Evolutionary conservation across 345 rosid species (phyloP).

Genomic region (Salix exigua): DNA sequence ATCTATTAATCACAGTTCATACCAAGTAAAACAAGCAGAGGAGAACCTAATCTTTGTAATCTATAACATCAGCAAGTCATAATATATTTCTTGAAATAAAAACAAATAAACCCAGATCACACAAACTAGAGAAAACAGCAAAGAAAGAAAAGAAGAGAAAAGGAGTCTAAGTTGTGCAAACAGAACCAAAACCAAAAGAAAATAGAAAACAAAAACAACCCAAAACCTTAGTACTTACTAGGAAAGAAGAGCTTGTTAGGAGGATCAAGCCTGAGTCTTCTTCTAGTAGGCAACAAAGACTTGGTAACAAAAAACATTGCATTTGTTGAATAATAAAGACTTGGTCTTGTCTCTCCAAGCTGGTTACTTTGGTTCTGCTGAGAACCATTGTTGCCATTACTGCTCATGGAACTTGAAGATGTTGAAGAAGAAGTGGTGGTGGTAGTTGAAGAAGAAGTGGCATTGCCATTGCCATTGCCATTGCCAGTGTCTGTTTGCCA

Average conservation of each 20-base stretch:
- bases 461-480: not conserved
- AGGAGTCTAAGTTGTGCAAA: not conserved
- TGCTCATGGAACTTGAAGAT: slow-evolving; percentile 28
- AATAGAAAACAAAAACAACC: not conserved
- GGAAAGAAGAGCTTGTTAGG: slow-evolving; percentile 67
- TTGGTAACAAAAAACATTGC: slow-evolving; percentile 54
- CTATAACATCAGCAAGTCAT: not conserved
- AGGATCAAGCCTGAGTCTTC: slow-evolving; percentile 76
- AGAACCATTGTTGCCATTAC: slow-evolving; percentile 16
- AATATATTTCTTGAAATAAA: not conserved
- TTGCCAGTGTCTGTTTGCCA: slow-evolving; percentile 39
- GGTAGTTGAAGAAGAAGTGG: slow-evolving; percentile 29
- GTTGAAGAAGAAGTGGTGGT: slow-evolving; percentile 26
- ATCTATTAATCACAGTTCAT: not conserved
- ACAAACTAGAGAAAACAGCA: not conserved
- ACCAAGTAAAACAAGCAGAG: not conserved
- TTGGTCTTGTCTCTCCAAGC: slow-evolving; percentile 28
- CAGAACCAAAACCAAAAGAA: not conserved
- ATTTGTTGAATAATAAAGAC: slow-evolving; percentile 27
- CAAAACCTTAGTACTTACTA: slow-evolving; percentile 33
- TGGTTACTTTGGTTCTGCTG: slow-evolving; percentile 38
- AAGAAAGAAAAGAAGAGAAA: not conserved
- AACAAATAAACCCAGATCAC: slow-evolving; percentile 9
- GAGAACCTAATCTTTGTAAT: not conserved
- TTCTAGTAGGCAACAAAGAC: slow-evolving; percentile 61